phyloP scores from a whole-genome alignment of 192 early-diverging fungal genomes.

The Geosiphon pyriformis region DNA sequence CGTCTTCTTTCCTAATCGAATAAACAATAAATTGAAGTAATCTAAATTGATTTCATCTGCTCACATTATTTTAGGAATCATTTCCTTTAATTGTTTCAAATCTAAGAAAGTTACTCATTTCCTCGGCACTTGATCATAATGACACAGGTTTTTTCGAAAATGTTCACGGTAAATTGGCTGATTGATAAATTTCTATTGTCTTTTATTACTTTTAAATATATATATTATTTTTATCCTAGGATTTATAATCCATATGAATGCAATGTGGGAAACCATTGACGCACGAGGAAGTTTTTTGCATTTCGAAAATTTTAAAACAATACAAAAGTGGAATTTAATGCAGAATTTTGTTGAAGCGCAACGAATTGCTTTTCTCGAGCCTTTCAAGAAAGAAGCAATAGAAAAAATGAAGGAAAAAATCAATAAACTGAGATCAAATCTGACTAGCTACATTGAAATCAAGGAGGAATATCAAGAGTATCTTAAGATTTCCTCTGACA shows the following conservation, averaged over 20 bases:
- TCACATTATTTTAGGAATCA: background rate
- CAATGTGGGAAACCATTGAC: background rate
- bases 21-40: too few species aligned
- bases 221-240: background rate
- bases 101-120: background rate
- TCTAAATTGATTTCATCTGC: background rate
- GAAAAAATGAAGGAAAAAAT: background rate
- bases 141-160: background rate
- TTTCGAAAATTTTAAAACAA: constrained; percentile 4
- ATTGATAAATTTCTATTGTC: background rate
- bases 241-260: constrained; percentile 4
- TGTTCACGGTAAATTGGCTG: background rate
- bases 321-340: background rate
- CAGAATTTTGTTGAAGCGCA: background rate
- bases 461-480: background rate
- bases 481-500: background rate
- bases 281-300: background rate
- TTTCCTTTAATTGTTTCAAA: background rate
- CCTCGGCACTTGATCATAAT: background rate
- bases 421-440: background rate
- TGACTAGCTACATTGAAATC: background rate
- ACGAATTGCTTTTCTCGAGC: background rate
- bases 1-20: too few species aligned
- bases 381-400: background rate
- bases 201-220: background rate